Base-by-base conservation (phyloP, 169 alveolate genomes). In the Cryptosporidium sp. region DNA sequence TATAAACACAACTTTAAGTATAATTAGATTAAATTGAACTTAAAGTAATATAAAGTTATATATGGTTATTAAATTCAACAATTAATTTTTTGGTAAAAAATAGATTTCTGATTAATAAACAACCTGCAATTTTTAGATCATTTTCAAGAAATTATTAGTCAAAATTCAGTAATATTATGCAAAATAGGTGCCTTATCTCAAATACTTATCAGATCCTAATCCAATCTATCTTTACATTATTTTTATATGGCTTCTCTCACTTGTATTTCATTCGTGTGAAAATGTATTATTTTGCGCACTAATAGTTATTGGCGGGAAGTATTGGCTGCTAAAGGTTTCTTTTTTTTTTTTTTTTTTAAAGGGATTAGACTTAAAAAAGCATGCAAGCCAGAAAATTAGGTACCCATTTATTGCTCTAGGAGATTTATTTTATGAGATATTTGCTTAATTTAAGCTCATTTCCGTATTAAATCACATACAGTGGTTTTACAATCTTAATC, bases 81-180 rank as follows among this genome's bases (percentile, higher is more conserved):
- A n/a, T 55, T 55, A n/a, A 21, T 8, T 55, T n/a, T 55, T 5
- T 55, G 31, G 6, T 21, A 55, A 6, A n/a, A 55, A 55, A 2
- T 55, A n/a, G 12, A n/a, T n/a, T 55, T 55, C 21, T 26, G 67
- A 55, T 55, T 21, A 21, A 2, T 16, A 55, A 26, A 0, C 2
- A 55, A 55, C 12, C 8, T 55, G 67, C 67, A 55, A 55, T 55
- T 55, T n/a, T 55, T 55, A 55, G 67, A 55, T 55, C 67, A 55
- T 55, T n/a, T 55, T n/a, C 21, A 14, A 26, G 37, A 8, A 51
- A 55, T 7, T 5, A 55, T 26, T 26, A 21, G 21, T 55, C 9
- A 26, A 35, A 55, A n/a, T n/a, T 55, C 14, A 26, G 21, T 26
- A 55, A 55, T 55, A 55, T 26, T 26, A 23, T 55, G 2, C 8